A percentile compares a stretch with the other conserved stretches of the same genome.
Conservation (phyloP, 805 yeast genomes). For the Barnettozyma sucrosica region DNA sequence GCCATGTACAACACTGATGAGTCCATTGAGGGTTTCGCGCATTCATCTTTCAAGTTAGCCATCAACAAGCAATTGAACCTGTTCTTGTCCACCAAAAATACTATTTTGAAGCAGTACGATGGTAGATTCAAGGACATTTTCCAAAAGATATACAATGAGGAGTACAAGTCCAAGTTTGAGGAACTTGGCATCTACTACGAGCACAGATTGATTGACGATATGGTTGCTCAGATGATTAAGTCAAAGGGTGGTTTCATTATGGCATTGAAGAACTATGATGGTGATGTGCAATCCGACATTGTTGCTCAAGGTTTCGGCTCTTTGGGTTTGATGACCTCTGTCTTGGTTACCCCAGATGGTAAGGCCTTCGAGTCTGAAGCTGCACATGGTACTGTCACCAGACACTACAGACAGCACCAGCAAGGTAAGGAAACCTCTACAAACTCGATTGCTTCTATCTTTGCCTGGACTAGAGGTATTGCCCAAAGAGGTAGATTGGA, state of each 20-base stretch:
- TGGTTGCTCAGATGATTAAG: slow-evolving; percentile 98
- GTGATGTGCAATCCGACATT: slow-evolving; percentile 94
- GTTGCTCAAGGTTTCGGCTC: slow-evolving; percentile 99
- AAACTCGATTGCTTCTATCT: slow-evolving; percentile 94
- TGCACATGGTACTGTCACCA: slow-evolving; percentile 98
- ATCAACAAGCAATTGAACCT: slow-evolving; percentile 70
- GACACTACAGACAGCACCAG: slow-evolving; percentile 94
- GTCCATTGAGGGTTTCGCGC: slow-evolving; percentile 88
- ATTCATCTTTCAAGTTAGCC: slow-evolving; percentile 85
- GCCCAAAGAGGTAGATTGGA: slow-evolving; percentile 90
- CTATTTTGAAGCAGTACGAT: slow-evolving; percentile 89
- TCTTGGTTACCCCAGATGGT: slow-evolving; percentile 94
- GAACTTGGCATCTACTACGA: slow-evolving; percentile 87
- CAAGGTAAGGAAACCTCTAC: slow-evolving; percentile 97
- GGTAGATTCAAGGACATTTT: slow-evolving; percentile 94
- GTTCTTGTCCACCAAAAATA: slow-evolving; percentile 88
- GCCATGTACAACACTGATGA: slow-evolving; percentile 96
- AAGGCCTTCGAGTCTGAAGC: slow-evolving; percentile 95
- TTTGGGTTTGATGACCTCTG: slow-evolving; percentile 94
- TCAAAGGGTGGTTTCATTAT: slow-evolving; percentile 91
- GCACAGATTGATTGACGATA: slow-evolving; percentile 93
- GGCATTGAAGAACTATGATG: slow-evolving; percentile 97
- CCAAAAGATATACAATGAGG: slow-evolving; percentile 67
- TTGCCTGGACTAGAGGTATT: slow-evolving; percentile 94
- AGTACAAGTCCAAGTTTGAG: slow-evolving; percentile 70